Percentiles rank a stretch among this genome's conserved stretches.
These are phyloP conservation scores for Arthroderma sp. DNA, from an alignment of 2,329 filamentous ascomycete genomes.

Conservation along the genomic window DNA sequence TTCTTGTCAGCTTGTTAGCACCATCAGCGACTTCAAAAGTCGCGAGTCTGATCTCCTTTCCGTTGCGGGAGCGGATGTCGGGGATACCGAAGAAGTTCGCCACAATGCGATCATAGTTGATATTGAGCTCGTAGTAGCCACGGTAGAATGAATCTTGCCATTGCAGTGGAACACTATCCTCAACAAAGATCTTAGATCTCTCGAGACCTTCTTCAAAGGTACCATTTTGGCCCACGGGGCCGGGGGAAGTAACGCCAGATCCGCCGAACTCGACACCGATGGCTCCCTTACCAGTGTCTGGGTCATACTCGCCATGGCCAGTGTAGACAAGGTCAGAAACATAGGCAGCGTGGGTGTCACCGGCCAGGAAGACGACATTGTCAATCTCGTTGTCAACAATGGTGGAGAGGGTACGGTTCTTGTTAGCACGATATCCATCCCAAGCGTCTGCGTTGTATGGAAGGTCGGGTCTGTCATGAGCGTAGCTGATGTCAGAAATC, in stretches of 20 bases:
- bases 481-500: slow-evolving; percentile 17
- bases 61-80: slow-evolving; percentile 5
- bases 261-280: slow-evolving; percentile 55
- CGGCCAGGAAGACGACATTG: slow-evolving; percentile 61
- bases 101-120: slow-evolving; percentile 44
- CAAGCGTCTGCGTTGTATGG: slow-evolving; percentile 42
- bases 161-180: slow-evolving; percentile 50
- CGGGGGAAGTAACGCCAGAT: slow-evolving; percentile 50
- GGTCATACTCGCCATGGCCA: slow-evolving; percentile 39
- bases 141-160: slow-evolving; percentile 64
- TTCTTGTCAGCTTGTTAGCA: slow-evolving; percentile 43
- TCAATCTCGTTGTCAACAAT: slow-evolving; percentile 54
- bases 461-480: slow-evolving; percentile 24
- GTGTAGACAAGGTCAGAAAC: slow-evolving; percentile 48
- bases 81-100: slow-evolving; percentile 47
- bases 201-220: slow-evolving; percentile 40
- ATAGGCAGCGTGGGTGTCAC: slow-evolving; percentile 58
- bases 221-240: slow-evolving; percentile 47
- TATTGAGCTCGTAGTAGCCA: slow-evolving; percentile 55
- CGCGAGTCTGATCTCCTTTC: slow-evolving; percentile 6
- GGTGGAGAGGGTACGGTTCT: slow-evolving; percentile 55
- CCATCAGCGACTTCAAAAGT: slow-evolving; percentile 44
- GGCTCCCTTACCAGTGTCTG: slow-evolving; percentile 39
- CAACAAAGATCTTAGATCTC: slow-evolving; percentile 31
- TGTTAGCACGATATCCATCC: slow-evolving; percentile 57